A percentile compares a stretch with the other conserved stretches of the same genome.
These are phyloP conservation scores for Ascoidea asiatica DNA, from an alignment of 805 yeast species.

Conservation along the genomic window DNA sequence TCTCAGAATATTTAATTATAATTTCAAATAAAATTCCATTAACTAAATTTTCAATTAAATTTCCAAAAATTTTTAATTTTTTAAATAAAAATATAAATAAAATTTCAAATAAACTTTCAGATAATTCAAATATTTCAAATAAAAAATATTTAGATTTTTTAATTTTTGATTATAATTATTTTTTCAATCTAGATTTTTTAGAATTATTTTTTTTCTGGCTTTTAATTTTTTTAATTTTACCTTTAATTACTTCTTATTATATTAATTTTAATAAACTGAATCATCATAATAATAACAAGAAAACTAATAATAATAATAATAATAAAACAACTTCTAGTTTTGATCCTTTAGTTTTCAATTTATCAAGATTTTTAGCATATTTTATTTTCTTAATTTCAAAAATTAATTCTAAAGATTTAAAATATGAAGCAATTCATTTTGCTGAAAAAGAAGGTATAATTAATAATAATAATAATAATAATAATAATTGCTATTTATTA, in stretches of 20 bases:
- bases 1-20: slow-evolving; percentile 12
- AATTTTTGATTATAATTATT: slow-evolving; percentile 12
- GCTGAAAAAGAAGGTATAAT: slow-evolving; percentile 16
- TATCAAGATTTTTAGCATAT: slow-evolving; percentile 30
- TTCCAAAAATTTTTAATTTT: slow-evolving; percentile 13
- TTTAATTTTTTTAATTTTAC: slow-evolving; percentile 10
- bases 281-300: background rate
- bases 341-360: slow-evolving; percentile 43
- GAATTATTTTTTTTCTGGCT: slow-evolving; percentile 15
- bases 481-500: slow-evolving; percentile 8
- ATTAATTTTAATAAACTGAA: slow-evolving; percentile 17
- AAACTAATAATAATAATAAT: slow-evolving; percentile 3
- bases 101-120: slow-evolving; percentile 11
- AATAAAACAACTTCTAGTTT: slow-evolving; percentile 21
- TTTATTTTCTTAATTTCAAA: slow-evolving; percentile 19
- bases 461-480: slow-evolving; percentile 5
- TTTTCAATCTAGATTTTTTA: slow-evolving; percentile 13
- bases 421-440: slow-evolving; percentile 16
- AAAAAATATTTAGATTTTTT: no score
- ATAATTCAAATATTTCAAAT: slow-evolving; percentile 8
- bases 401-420: slow-evolving; percentile 16
- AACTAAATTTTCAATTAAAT: slow-evolving; percentile 9
- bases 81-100: no score
- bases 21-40: slow-evolving; percentile 11
- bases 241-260: slow-evolving; percentile 16